A percentile compares a stretch with the other conserved stretches of the same genome.
Evolutionary conservation across 768 basidiomycete genomes (phyloP).

Genomic region (Trametes cingulata): DNA sequence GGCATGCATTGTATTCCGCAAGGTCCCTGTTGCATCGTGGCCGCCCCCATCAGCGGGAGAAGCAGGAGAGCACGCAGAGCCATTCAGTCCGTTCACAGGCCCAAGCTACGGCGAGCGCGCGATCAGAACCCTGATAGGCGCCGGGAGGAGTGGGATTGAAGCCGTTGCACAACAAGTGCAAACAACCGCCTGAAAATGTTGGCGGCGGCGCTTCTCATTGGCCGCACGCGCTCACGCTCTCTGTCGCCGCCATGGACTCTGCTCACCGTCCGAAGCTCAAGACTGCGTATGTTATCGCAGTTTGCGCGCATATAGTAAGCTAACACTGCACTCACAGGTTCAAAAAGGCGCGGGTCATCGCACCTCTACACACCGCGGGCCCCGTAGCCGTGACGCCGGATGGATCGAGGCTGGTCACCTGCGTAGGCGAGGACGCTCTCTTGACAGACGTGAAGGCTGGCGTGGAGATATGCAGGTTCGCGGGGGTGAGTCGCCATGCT

Average conservation of each 20-base stretch:
- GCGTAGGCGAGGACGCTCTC: slow-evolving; percentile 83
- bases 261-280: slow-evolving; percentile 45
- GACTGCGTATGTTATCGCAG: slow-evolving; percentile 53
- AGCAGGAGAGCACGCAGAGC: neutral
- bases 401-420: slow-evolving; percentile 79
- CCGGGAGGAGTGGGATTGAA: slow-evolving; percentile 19
- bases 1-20: slow-evolving; percentile 3
- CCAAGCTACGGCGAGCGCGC: slow-evolving; percentile 4
- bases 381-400: slow-evolving; percentile 79
- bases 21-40: slow-evolving; percentile 1
- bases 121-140: slow-evolving; percentile 22
- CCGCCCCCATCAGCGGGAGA: slow-evolving; percentile 15
- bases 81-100: slow-evolving; percentile 14
- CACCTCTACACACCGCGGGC: slow-evolving; percentile 86
- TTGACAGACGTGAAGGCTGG: slow-evolving; percentile 81
- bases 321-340: slow-evolving; percentile 50
- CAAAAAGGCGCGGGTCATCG: slow-evolving; percentile 70
- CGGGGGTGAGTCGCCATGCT: slow-evolving; percentile 62
- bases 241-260: slow-evolving; percentile 25
- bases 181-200: slow-evolving; percentile 25
- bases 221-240: slow-evolving; percentile 13
- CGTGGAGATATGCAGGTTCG: slow-evolving; percentile 74
- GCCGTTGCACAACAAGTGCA: slow-evolving; percentile 24
- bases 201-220: slow-evolving; percentile 5
- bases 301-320: neutral